Base-by-base conservation (phyloP, 2,329 filamentous ascomycete species). In the Paecilomyces dactylethromorphus region DNA sequence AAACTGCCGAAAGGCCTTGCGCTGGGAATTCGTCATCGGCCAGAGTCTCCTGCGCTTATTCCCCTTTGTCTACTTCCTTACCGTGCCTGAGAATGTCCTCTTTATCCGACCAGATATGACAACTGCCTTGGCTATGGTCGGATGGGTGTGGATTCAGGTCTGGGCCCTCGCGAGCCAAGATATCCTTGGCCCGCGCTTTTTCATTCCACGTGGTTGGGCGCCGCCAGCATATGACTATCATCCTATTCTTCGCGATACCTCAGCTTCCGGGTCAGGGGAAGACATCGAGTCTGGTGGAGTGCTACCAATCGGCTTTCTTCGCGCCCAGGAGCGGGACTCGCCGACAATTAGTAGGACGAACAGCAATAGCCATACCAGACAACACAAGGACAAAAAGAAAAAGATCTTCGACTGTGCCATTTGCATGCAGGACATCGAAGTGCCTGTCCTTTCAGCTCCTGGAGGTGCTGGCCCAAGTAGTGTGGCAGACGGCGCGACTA, bases 111-210 rank as follows among this genome's bases (percentile, higher is more conserved):
- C 86, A 0, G 90, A 95, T 68, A 79, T 80, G 60, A 81, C 74
- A 32, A 84, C 86, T 3, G 88, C 95, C 56, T 71, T 82, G 4
- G 73, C 85, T 0, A 79, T 93, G 35, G 82, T 81, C 2, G 86
- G 81, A 2, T 97, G 93, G 93, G 75, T 97, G 3, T 96, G 92
- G 91, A 63, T 92, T 12, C 94, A 99, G 74, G 83, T 95, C 24
- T 84, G 90, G 71, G 70, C 89, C 7, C 81, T 99, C n/a, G 85
- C 80, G 1, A 87, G 85, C 50, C 94, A 99, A 78, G 90, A 93
- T 64, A 80, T 96, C 13, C 78, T 97, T 3, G 93, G 94, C 0
- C 91, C 93, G 1, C 82, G 94, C n/a, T 93, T 94, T 76, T 91
- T 92, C 57, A 77, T 97, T 0, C 88, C 87, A 1, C 82, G 84